Base-by-base conservation (phyloP, 1,139 yeast species). In the Magnusiomyces suaveolens region DNA sequence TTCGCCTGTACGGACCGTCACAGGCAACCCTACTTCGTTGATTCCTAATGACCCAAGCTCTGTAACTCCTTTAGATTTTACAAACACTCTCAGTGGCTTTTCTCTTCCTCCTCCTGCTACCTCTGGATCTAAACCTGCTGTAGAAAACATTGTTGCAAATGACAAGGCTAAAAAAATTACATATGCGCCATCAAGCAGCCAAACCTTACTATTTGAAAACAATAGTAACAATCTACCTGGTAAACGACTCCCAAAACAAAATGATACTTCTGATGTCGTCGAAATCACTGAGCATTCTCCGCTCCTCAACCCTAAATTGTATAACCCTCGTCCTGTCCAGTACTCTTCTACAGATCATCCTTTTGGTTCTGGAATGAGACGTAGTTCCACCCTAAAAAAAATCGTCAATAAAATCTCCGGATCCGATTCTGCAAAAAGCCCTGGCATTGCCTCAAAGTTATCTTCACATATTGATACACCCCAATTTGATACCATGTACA, bases 231-330 rank as follows among this genome's bases (percentile, higher is more conserved):
- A n/a, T n/a, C n/a, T n/a, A n/a, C n/a, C n/a, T n/a, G n/a, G n/a
- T n/a, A n/a, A n/a, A n/a, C n/a, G n/a, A n/a, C n/a, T n/a, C n/a
- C n/a, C n/a, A n/a, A n/a, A n/a, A n/a, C n/a, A n/a, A n/a, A n/a
- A n/a, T n/a, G n/a, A n/a, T n/a, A n/a, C n/a, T 33, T 16, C 36
- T 48, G 29, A 53, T 57, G 16, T 41, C 56, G 4, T 57, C 58
- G 18, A 43, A 41, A 39, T 54, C 16, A 62, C 64, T 52, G 75
- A 71, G 53, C 55, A 65, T 50, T 67, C 72, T 1, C 70, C 72
- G 1, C 56, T 69, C 29, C 57, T 64, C 16, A 53, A 56, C 20
- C 43, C 61, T 16, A 23, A 26, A 10, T 14, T 6, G 36, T 24
- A 32, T 8, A 29, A 8, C 4, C 48, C 32, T 21, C 48, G 43